These are phyloP conservation scores for Aspergillus luchuensis DNA, from an alignment of 2,329 filamentous ascomycete genomes.

Conservation along the genomic window DNA sequence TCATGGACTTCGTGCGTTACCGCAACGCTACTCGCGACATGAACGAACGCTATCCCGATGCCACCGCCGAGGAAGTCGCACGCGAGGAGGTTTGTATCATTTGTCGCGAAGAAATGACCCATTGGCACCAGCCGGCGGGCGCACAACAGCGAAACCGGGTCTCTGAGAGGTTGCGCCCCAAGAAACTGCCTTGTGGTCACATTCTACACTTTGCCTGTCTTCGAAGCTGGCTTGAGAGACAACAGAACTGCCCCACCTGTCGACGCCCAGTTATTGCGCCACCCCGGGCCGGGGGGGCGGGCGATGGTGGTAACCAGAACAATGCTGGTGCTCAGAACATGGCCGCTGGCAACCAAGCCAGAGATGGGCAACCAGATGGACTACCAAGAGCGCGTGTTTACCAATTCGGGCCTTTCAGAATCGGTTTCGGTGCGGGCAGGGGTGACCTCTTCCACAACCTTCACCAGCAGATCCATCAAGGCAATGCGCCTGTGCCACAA, in stretches of 20 bases:
- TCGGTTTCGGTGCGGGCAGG: constrained; percentile 68
- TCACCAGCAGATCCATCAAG: constrained; percentile 61
- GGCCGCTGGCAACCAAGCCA: constrained; percentile 40
- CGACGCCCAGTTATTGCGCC: constrained; percentile 72
- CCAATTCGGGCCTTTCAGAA: constrained; percentile 72
- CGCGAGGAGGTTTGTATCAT: constrained; percentile 96
- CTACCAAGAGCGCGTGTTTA: constrained; percentile 61
- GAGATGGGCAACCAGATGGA: constrained; percentile 41
- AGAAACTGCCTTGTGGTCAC: constrained; percentile 95
- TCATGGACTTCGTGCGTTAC: constrained; percentile 87
- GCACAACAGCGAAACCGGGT: constrained; percentile 46
- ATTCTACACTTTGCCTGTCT: constrained; percentile 93
- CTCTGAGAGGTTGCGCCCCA: constrained; percentile 82
- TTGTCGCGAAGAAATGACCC: constrained; percentile 91
- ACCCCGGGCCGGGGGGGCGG: constrained; percentile 32
- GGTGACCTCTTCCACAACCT: constrained; percentile 65
- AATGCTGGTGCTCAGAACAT: constrained; percentile 31
- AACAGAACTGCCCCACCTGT: constrained; percentile 96
- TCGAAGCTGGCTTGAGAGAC: constrained; percentile 94
- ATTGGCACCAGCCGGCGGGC: constrained; percentile 63
- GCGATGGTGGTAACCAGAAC: constrained; percentile 29
- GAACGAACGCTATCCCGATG: constrained; percentile 87
- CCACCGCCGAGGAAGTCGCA: constrained; percentile 79
- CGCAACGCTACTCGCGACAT: constrained; percentile 90
- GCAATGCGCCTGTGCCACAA: constrained; percentile 46